Base-by-base conservation (phyloP, 1,139 yeast genomes). In the Pichia sp. region DNA sequence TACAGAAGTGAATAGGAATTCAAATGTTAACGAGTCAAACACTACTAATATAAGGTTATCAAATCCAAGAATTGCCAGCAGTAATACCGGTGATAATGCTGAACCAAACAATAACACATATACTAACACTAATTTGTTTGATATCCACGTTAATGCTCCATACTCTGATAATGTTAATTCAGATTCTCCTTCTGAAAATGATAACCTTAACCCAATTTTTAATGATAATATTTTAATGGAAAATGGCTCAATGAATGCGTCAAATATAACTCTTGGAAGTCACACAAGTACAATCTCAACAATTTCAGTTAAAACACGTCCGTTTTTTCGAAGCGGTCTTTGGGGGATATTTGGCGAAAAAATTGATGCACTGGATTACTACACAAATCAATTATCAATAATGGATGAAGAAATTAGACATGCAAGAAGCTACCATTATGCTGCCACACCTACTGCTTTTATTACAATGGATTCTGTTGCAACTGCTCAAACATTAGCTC, bases 401-500 rank as follows among this genome's bases (percentile, higher is more conserved):
- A 67, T 84, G 15, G 90, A 84, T 59, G 73, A 72, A 47, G 87
- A 82, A 57, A 84, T 84, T 27, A 39, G 59, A 4, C 68, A 71
- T 37, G 84, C 86, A 1, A 70, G 90, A 52, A 67, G 65, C 30
- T 70, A 79, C 50, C 83, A 81, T 52, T 84, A 80, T 56, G 79
- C 89, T 0, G 82, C 89, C 27, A 73, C 85, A 0, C 81, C 87
- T 11, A 77, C 87, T 11, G 92, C 92, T 0, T 85, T 85, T 59
- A 77, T 85, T 7, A 85, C 92, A 0, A 83, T 85, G 92, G 88
- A 83, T 55, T 79, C 88, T 0, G 92, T 84, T 0, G 92, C 92
- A 0, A 79, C 85, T 42, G 92, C 92, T 0, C 94, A 85, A 64
- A 83, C 84, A 87, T 85, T 87, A 3, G 92, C 92, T 0, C 94